Evolutionary conservation across 129 eudicot genomes (phyloP), one percentile per base, ranked within the genome.

Genomic region (Deinandra increscens): DNA sequence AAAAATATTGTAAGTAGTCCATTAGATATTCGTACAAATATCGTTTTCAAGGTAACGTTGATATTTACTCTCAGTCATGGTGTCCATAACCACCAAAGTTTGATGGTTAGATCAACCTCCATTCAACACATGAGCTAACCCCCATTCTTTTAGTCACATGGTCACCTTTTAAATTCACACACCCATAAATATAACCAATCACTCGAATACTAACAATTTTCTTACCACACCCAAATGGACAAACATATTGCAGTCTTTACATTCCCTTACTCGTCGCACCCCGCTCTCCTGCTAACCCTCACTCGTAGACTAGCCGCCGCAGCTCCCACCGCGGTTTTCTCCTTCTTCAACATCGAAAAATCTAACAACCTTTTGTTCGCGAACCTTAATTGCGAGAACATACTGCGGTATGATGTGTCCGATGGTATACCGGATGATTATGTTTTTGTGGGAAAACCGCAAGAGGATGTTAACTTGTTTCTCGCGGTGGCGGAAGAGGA

Each of bases 181-280:
- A 13, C 41, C 39, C 41, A 29, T 5, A 58, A 26, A 4, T 11
- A 56, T 26, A 26, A 26, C 3, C 31, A 26, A 11, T 11, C 15
- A 54, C 61, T 10, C 10, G 0, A 22, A 54, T 23, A 55, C 4
- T 11, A 22, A 23, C 36, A 55, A 11, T 34, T 11, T 55, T 10
- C 34, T 3, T 1, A 20, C 34, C 34, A 54, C 36, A 11, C 2
- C 6, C 59, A 51, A 38, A 55, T 9, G 38, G 44, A 72, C 8
- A 60, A 53, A 41, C 96, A 89, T 33, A 73, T 89, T 6, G 96
- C 80, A 0, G 86, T 86, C 8, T 74, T 77, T 3, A 75, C 86
- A 4, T 84, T 86, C 69, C 96, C 96, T 29, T 86, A 78, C 49
- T 78, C 86, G 1, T 74, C 90, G 8, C 96, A 89, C 75, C 83